Base-by-base conservation (phyloP, 192 early-diverging fungal species). In the Kappamyces sp. region DNA sequence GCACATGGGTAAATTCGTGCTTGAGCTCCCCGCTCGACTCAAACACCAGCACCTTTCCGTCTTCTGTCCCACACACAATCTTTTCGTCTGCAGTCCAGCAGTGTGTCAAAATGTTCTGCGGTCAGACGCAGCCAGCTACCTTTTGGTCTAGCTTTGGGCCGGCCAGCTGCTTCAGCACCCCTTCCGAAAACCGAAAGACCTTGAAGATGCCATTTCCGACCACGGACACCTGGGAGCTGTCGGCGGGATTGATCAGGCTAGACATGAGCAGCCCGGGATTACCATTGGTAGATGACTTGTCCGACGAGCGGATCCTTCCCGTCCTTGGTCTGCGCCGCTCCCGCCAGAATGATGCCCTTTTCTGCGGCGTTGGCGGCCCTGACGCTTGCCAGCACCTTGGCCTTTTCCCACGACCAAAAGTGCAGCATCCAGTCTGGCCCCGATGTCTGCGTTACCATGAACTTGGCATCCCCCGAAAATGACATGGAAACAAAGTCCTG, bases 391-490 rank as follows among this genome's bases (percentile, higher is more conserved):
- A 83, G 66, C 11, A 75, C 49, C 54, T 83, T 75, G 9, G 66
- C 61, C 60, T 83, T 83, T 61, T 80, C 76, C 76, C 81, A 84
- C 14, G 68, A 59, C 81, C 81, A 84, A 47, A 75, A 77, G 63
- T 78, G 70, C 4, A 80, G 60, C 41, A 60, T 78, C 77, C 80
- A 83, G 54, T 84, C 81, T n/a, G 78, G 81, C 1, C 61, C 61
- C 2, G 73, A 71, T 1, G 77, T 55, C 49, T 80, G 75, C 5
- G 77, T 76, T 6, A 80, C 42, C 39, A 84, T 66, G 61, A 76
- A 76, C 59, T 84, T 84, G 5, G 69, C 59, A 49, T 84, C 81
- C 5, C 64, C 33, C 4, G 81, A 84, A 66, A 84, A 83, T 22
- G 65, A 71, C 47, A 84, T 63, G 37, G 64, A 75, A 4, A 84